phyloP scores from a whole-genome alignment of 2,329 filamentous ascomycete genomes.

The Scedosporium apiospermum region DNA sequence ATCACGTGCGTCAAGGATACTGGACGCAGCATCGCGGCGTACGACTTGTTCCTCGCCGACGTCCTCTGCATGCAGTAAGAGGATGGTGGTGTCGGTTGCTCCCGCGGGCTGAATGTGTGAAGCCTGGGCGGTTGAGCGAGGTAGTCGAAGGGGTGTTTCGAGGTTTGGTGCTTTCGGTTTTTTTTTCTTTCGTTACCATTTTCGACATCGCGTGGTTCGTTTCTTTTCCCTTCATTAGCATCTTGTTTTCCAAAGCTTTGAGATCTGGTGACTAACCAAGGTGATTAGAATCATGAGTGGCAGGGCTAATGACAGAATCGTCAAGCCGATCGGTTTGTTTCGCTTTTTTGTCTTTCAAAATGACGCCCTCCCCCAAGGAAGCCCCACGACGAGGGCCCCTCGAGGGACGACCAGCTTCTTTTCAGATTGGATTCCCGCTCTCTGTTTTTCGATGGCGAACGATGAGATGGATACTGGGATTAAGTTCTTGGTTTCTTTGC shows the following conservation, averaged over 20 bases:
- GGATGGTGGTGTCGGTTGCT: not conserved
- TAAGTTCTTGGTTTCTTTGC: not conserved
- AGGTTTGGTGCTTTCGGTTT: not conserved
- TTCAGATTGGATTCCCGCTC: no score
- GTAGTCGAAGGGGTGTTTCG: not conserved
- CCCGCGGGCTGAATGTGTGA: not conserved
- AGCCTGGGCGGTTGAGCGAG: not conserved
- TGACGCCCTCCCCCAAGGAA: not conserved
- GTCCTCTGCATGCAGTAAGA: slow-evolving; percentile 38
- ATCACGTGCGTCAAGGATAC: slow-evolving; percentile 45
- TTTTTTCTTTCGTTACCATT: not conserved
- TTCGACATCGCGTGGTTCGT: not conserved
- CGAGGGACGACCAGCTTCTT: no score
- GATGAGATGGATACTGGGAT: not conserved
- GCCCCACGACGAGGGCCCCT: no score
- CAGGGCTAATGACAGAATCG: not conserved
- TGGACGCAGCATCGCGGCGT: slow-evolving; percentile 32
- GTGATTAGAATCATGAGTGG: not conserved
- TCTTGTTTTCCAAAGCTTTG: not conserved
- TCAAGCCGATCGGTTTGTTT: not conserved
- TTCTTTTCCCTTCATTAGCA: not conserved
- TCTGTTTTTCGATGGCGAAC: not conserved
- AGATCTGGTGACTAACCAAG: no score
- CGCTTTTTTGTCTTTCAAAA: not conserved
- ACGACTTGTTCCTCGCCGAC: slow-evolving; percentile 34